These are phyloP conservation scores for Exserohilum turcica DNA, from an alignment of 2,329 filamentous ascomycete genomes.

Conservation along the genomic window DNA sequence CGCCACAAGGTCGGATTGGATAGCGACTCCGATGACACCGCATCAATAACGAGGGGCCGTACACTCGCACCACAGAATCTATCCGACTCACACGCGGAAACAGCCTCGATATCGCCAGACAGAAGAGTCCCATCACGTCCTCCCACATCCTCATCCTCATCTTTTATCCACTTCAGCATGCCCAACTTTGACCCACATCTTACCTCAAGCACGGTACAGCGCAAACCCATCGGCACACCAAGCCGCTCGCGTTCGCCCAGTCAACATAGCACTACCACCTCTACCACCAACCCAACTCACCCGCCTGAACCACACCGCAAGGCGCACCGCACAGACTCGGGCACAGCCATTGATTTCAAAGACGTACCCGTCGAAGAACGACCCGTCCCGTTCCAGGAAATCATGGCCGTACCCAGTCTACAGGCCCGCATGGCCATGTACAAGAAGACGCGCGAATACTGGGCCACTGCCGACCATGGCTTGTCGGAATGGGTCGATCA, in stretches of 20 bases:
- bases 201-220: neutral
- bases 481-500: conserved; percentile 34
- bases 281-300: neutral
- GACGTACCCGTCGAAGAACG: conserved; percentile 23
- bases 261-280: neutral
- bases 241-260: too few relatives aligned
- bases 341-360: conserved; percentile 37
- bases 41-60: neutral
- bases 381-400: conserved; percentile 42
- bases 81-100: conserved; percentile 2
- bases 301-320: conserved; percentile 11
- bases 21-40: conserved; percentile 6
- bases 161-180: conserved; percentile 5
- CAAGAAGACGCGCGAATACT: conserved; percentile 42
- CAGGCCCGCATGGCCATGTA: conserved; percentile 40
- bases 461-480: conserved; percentile 44
- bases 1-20: conserved; percentile 24
- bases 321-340: conserved; percentile 38
- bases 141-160: conserved; percentile 12
- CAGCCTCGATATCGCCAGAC: conserved; percentile 1
- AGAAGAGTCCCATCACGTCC: conserved; percentile 3
- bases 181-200: neutral
- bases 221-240: neutral
- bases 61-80: conserved; percentile 1
- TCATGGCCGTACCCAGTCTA: conserved; percentile 31